Evolutionary conservation across 331 rosid genomes (phyloP).

Genomic region (Acacia concinna): DNA sequence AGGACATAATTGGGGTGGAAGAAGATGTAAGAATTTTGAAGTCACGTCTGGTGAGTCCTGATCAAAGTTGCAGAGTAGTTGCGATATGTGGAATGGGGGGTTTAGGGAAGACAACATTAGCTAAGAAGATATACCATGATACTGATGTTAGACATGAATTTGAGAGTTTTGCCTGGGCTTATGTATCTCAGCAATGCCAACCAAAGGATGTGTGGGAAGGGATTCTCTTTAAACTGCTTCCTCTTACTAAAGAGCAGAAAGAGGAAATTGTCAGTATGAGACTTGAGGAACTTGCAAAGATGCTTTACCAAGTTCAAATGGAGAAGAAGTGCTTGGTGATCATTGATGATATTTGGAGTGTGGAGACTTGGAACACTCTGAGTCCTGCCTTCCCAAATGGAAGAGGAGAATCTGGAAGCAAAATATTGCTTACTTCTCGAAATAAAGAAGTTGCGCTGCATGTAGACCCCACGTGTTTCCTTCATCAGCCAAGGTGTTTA

Average conservation of each 20-base stretch:
- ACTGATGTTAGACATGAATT: constrained; percentile 34
- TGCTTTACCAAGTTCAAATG: constrained; percentile 42
- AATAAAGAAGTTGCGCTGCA: constrained; percentile 36
- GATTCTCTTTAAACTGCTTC: constrained; percentile 33
- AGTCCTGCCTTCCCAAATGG: constrained; percentile 47
- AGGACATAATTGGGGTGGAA: constrained; percentile 49
- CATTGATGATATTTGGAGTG: constrained; percentile 62
- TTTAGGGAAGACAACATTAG: constrained; percentile 56
- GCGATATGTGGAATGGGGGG: constrained; percentile 67
- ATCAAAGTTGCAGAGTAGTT: constrained; percentile 27
- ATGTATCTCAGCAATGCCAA: constrained; percentile 54
- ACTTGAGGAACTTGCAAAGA: constrained; percentile 44
- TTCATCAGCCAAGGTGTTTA: constrained; percentile 43
- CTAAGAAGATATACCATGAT: constrained; percentile 45
- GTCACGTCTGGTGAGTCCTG: constrained; percentile 34
- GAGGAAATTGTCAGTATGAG: constrained; percentile 35
- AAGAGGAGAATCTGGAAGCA: constrained; percentile 41
- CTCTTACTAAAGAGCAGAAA: constrained; percentile 42
- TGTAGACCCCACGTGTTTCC: constrained; percentile 43
- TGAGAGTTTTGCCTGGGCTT: constrained; percentile 52
- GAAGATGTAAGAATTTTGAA: constrained; percentile 36
- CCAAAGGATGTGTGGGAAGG: constrained; percentile 56
- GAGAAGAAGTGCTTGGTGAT: constrained; percentile 53
- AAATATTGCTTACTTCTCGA: constrained; percentile 51
- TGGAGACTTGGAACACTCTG: constrained; percentile 46